These are phyloP conservation scores for Xylaria hypoxylon DNA, from an alignment of 2,329 filamentous ascomycete species.

Conservation along the genomic window DNA sequence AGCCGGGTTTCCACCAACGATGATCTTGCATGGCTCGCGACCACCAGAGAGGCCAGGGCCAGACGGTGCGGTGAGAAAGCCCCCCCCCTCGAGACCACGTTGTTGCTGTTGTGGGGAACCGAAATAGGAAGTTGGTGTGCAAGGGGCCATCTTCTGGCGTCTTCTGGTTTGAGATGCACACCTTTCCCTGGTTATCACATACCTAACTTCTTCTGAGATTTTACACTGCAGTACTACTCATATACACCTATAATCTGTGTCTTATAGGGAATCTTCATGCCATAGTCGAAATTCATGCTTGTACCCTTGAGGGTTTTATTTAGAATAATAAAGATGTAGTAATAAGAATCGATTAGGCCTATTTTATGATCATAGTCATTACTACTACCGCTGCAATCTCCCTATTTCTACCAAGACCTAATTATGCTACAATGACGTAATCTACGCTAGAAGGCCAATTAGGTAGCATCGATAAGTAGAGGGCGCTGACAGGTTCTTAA, in stretches of 20 bases:
- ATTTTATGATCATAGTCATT: background rate
- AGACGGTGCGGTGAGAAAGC: conserved; percentile 11
- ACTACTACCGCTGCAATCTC: too few species aligned
- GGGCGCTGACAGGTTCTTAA: too few species aligned
- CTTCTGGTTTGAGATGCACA: conserved; percentile 7
- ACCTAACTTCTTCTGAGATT: conserved; percentile 8
- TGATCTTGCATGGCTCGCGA: conserved; percentile 26
- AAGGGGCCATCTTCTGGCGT: background rate
- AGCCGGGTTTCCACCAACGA: conserved; percentile 11
- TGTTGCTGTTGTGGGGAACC: conserved; percentile 19
- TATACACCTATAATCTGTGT: background rate
- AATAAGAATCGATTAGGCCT: background rate
- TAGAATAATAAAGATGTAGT: background rate
- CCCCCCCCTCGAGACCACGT: conserved; percentile 24
- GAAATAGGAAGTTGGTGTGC: conserved; percentile 32
- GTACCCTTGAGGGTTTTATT: background rate
- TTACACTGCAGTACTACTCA: background rate
- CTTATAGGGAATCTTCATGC: conserved; percentile 12
- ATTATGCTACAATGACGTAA: background rate
- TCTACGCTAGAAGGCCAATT: background rate
- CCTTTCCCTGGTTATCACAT: conserved; percentile 15
- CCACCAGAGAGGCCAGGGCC: background rate
- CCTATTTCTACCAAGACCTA: too few species aligned
- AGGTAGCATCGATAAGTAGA: too few species aligned
- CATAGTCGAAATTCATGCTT: background rate